Evolutionary conservation across 768 basidiomycete species (phyloP), one percentile per base, ranked within the genome.

Genomic region (Lactifluus rugatus): DNA sequence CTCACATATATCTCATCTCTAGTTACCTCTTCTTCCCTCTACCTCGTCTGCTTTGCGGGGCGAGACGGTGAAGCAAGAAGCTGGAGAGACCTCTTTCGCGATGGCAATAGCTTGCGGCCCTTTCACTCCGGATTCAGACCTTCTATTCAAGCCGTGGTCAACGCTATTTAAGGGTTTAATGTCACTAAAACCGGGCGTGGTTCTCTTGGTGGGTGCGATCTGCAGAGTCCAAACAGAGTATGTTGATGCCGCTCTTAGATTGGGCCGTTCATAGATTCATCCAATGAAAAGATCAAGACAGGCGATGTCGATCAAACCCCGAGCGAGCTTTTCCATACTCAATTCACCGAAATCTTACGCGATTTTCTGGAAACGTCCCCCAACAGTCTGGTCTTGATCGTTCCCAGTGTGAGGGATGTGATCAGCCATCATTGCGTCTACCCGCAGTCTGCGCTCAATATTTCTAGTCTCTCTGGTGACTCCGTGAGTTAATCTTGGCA

Each of bases 181-280:
- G 63, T 66, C 70, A 8, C 76, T 75, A 25, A 85, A 84, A 64
- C 95, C 95, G 1, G 77, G 84, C 17, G 85, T 87, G 0, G 67
- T 94, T 11, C 73, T 98, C 17, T 74, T 99, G 54, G 95, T 95
- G 67, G 34, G 76, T 64, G 19, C 28, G n/a, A 4, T 9, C 11
- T 19, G 13, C 13, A 16, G 25, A 3, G 25, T 47, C 31, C 52
- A 28, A 44, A 11, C 11, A 6, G 48, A 42, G 13, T 48, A 4
- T 48, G 23, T 28, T 48, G 21, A 54, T 57, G 6, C 55, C 17
- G 25, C 52, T 45, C 57, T 19, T 56, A 99, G 95, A 72, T 91
- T 31, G 96, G 96, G 0, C 96, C 96, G 1, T 99, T 98, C 68
- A 73, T 98, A 44, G 93, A 97, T 63, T 71, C 80, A 0, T 70